A percentile compares a stretch with the other conserved stretches of the same genome.
Conservation (phyloP, 805 yeast genomes). For the Saccharomycopsis sp. region DNA sequence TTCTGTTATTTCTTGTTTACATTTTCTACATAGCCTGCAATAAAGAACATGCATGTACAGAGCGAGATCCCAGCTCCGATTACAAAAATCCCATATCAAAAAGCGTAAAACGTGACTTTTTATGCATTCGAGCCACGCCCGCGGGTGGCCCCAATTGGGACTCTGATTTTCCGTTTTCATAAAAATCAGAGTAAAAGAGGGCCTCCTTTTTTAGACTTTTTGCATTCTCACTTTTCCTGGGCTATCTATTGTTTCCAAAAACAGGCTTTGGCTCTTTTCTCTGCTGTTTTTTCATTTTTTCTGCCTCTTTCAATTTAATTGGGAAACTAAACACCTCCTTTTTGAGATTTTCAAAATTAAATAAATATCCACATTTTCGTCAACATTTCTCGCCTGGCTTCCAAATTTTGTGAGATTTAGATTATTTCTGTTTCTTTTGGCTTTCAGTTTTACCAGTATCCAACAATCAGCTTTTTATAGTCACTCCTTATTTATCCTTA, state of each 20-base stretch:
- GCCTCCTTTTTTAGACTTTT: not conserved
- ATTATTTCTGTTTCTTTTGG: slow-evolving; percentile 24
- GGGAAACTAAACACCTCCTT: not conserved
- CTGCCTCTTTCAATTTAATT: not conserved
- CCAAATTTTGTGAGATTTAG: slow-evolving; percentile 25
- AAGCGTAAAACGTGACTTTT: not conserved
- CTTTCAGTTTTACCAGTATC: slow-evolving; percentile 28
- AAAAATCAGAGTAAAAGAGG: not conserved
- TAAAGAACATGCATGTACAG: too few relatives aligned
- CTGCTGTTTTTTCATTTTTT: not conserved
- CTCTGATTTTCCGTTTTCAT: not conserved
- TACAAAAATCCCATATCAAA: not conserved
- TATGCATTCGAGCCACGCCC: not conserved
- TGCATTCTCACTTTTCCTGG: not conserved
- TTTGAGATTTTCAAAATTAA: not conserved
- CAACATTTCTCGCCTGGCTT: slow-evolving; percentile 27
- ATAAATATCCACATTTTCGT: slow-evolving; percentile 1
- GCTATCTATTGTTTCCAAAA: not conserved
- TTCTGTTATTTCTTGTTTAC: too few relatives aligned
- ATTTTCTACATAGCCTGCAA: too few relatives aligned
- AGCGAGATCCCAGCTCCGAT: too few relatives aligned
- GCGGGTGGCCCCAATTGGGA: not conserved
- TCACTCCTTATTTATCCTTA: slow-evolving; percentile 18
- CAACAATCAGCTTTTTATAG: slow-evolving; percentile 20
- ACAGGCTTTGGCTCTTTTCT: not conserved